Evolutionary conservation across 805 yeast genomes (phyloP), one percentile per base, ranked within the genome.

Genomic region (Nakazawaea ambrosiae): DNA sequence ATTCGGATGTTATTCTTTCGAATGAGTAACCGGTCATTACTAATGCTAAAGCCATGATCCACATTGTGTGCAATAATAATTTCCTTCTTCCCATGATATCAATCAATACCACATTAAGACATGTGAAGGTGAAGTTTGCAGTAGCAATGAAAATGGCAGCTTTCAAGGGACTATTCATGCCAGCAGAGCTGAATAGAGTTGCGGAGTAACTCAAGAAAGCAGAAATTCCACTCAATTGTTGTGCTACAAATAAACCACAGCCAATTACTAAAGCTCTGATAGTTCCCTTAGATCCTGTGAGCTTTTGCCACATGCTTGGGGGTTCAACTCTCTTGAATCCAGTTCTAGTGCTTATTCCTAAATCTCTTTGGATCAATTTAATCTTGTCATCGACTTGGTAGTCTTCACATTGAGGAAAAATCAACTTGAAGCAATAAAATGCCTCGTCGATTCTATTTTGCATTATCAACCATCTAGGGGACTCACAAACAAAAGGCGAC

Each of bases 131-230:
- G 45, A 75, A 75, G 50, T 77, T 77, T 19, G 75, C 72, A 14
- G 66, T 50, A 37, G 81, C 79, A 33, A 76, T 65, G 17, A 69
- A 50, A 20, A 75, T 70, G 6, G 80, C 73, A 3, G 78, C 74
- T 30, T 67, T 51, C 49, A 76, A 61, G n/a, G 81, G 77, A 49
- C 75, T 70, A 8, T 60, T 48, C 45, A 70, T 57, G 4, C 78
- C 75, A 16, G 73, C 65, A 16, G 68, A 64, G 37, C 66, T 53
- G 61, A 77, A 75, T 32, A 77, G 66, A 11, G 78, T 63, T 8
- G 81, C 71, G 5, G 78, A 73, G 48, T 75, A 77, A 54, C 75
- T 76, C 70, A 76, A 73, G 49, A 77, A 74, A 28, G 78, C 75
- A 56, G 75, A 75, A 51, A 74, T 70, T 38, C 82, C 82, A n/a